Evolutionary conservation across 1,284 basidiomycete genomes (phyloP).

Genomic region (Leccinum variabile): DNA sequence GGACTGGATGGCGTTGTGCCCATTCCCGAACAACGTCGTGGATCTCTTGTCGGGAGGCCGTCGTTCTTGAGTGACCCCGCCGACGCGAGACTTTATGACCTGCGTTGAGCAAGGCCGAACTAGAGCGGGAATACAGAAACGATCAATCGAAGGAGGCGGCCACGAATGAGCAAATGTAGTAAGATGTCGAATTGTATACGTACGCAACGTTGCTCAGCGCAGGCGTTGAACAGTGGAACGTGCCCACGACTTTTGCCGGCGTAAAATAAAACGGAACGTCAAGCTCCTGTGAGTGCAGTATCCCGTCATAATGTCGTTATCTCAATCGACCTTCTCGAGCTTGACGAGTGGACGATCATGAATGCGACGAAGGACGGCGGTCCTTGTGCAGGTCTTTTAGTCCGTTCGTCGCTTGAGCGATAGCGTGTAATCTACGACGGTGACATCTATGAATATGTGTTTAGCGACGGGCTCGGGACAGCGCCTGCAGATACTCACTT

Average conservation of each 20-base stretch:
- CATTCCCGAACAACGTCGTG: constrained; percentile 85
- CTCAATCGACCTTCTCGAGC: too few relatives aligned
- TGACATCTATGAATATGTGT: too few relatives aligned
- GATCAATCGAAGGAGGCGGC: not conserved
- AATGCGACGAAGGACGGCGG: too few relatives aligned
- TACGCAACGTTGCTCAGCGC: constrained; percentile 75
- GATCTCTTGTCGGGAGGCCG: constrained; percentile 71
- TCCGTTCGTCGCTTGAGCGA: too few relatives aligned
- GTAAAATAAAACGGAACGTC: constrained; percentile 89
- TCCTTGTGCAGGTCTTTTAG: too few relatives aligned
- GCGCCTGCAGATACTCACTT: too few relatives aligned
- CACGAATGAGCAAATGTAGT: not conserved
- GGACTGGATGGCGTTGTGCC: constrained; percentile 82
- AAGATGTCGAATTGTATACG: constrained; percentile 32
- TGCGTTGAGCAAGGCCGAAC: constrained; percentile 86
- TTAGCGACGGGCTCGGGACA: too few relatives aligned
- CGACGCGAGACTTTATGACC: constrained; percentile 80
- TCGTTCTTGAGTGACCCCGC: constrained; percentile 90
- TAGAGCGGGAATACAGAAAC: constrained; percentile 29
- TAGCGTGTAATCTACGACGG: too few relatives aligned
- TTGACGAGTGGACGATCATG: too few relatives aligned
- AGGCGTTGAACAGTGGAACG: constrained; percentile 83
- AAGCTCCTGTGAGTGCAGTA: constrained; percentile 62
- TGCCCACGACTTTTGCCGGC: constrained; percentile 76
- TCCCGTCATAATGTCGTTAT: constrained; percentile 2